Evolutionary conservation across 148 eudicot species (phyloP), one percentile per base, ranked within the genome.

Genomic region (Rhododendron ferrugineum): DNA sequence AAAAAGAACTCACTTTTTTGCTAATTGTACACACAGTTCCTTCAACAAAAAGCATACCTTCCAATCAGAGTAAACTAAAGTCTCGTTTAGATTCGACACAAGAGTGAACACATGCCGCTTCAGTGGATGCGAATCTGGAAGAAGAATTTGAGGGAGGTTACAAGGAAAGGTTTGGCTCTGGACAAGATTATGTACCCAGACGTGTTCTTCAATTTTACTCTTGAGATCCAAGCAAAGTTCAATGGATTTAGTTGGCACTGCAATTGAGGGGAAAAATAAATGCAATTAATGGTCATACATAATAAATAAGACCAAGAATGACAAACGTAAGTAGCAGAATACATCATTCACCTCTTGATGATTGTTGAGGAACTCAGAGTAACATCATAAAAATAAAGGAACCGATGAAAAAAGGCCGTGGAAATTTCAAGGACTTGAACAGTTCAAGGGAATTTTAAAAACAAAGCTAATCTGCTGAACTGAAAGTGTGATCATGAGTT

Each of bases 51-150:
- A 32, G 52, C 46, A 83, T 83, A 92, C 98, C 96, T 90, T 92
- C 99, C 99, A 96, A 86, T 96, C 99, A 82, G 98, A 95, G 85
- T 93, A 92, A 58, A 96, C 88, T 85, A 96, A 90, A 74, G 99
- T 96, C 86, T 96, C 99, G 82, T 92, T 94, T 30, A 96, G 91
- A 88, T 96, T 98, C 46, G 95, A 86, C 75, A 96, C 97, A 87
- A 96, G 95, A 23, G 99, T 95, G 85, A 92, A 93, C 14, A 95
- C 91, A 80, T 94, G 90, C 88, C 91, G 93, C 89, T 93, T 89
- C 83, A 83, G 20, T 26, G 99, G 98, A 81, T 91, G 94, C 88
- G 94, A 91, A 91, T 96, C 99, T 62, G 99, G 99, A 42, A 96
- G 97, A 60, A 96, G 97, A 92, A 80, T 96, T 95, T 70, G 99